Base-by-base conservation (phyloP, 2,329 filamentous ascomycete genomes). In the Stachybotrys chartarum region DNA sequence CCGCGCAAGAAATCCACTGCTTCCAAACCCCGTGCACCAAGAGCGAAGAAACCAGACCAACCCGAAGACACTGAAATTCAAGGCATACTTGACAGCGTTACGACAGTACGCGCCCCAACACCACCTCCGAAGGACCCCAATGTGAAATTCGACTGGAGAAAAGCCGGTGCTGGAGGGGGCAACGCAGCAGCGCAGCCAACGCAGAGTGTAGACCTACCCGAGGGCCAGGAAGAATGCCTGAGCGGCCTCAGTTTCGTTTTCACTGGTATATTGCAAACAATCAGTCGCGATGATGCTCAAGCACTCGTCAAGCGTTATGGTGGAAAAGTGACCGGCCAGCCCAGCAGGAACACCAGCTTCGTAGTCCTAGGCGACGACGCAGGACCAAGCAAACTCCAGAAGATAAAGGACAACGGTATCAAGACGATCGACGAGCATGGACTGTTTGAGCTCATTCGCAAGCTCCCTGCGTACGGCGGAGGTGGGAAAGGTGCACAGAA, bases 371-470 rank as follows among this genome's bases (percentile, higher is more conserved):
- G 94, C 48, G 82, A 81, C 30, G 94, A 97, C 69, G 94, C 95
- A 30, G 94, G 94, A 0, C 94, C 94, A 1, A 95, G 88, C 71
- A 99, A 99, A 69, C 78, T 99, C 46, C 79, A 86, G 61, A 97
- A 92, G 62, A 97, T 99, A 62, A 79, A 82, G 55, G 81, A 90
- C 18, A 76, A 88, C 63, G 84, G 84, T 0, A 84, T 97, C 68
- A 97, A 91, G 70, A 95, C 92, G 0, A 97, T 99, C 66, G 87
- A 97, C 63, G 95, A 99, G 68, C 84, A 95, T 61, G 95, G 94
- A 1, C 75, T 99, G 3, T 96, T 96, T 62, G 87, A 89, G 57
- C 80, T 99, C 49, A 95, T 99, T 61, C 81, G 84, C 57, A 77
- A 76, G 31, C 78, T 97, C 53, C 93, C 94, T 45, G 88, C 90